Evolutionary conservation across 2,329 filamentous ascomycete genomes (phyloP), one percentile per base, ranked within the genome.

Genomic region (Penicillium fuscoglaucum): DNA sequence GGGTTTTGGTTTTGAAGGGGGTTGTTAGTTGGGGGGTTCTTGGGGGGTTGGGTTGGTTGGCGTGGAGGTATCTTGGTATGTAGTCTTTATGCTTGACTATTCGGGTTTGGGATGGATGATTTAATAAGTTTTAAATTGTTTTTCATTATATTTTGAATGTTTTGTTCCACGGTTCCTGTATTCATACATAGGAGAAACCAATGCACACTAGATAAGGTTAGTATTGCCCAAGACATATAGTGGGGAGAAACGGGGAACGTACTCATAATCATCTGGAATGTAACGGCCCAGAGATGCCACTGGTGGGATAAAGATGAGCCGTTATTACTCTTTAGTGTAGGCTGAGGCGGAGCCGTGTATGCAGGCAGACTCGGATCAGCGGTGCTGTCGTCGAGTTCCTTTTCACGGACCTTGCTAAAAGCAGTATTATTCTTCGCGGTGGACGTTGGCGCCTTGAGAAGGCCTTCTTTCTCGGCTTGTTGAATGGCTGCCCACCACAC

Each of bases 401-500:
- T 40, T 41, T 61, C 60, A 8, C 29, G 41, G 17, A 17, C n/a
- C n/a, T 28, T 39, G 41, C 46, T 55, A 21, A 61, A 52, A 8
- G 41, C 52, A 13, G 41, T 37, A 28, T 24, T 40, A n/a, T 12
- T 35, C 13, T 33, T 58, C 9, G 54, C 5, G 1, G 47, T 45
- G 0, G 31, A 12, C 1, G 21, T 19, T 13, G 41, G 55, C 3
- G 33, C 35, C 17, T 41, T 31, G 13, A 47, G 50, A 12, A 54
- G 21, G 1, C 57, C 55, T 43, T 69, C 61, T 0, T 24, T 45
- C 21, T 66, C 52, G 0, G 68, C 68, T 9, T 60, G 48, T 15
- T 60, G 40, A 10, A 71, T 62, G 0, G 67, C 69, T 5, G 59
- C 62, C 63, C 66, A 70, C 70, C 70, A 72, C 0, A 71, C 65